Percentiles rank a stretch among this genome's conserved stretches.
phyloP scores from a whole-genome alignment of 306 rosid species.

The Castanea crenata region DNA sequence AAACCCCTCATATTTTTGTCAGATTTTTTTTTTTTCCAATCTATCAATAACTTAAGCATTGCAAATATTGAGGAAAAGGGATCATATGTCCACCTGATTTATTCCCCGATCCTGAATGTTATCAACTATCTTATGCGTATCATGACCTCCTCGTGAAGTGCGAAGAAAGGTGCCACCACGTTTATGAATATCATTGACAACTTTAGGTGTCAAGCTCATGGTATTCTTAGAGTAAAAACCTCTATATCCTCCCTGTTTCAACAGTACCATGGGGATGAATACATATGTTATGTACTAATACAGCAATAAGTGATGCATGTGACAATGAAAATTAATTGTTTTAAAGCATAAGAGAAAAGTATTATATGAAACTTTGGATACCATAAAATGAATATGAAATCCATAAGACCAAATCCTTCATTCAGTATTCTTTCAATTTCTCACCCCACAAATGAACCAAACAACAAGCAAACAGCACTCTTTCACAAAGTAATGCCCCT shows the following conservation, averaged over 20 bases:
- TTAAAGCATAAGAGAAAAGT: background rate
- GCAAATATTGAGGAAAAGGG: constrained; percentile 12
- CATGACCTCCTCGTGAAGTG: constrained; percentile 97
- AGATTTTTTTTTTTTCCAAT: background rate
- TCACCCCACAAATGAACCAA: background rate
- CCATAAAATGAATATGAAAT: background rate
- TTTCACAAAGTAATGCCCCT: background rate
- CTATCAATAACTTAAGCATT: background rate
- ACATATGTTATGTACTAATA: background rate
- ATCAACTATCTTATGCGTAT: constrained; percentile 92
- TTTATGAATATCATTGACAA: constrained; percentile 81
- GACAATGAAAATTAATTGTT: background rate
- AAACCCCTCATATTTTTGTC: background rate
- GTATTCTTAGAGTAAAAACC: constrained; percentile 94
- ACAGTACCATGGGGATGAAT: constrained; percentile 11
- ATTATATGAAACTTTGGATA: background rate
- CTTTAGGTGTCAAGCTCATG: constrained; percentile 66
- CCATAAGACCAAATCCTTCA: background rate
- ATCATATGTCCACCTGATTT: constrained; percentile 65
- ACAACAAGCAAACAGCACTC: background rate
- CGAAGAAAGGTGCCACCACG: constrained; percentile 89
- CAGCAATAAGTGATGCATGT: background rate
- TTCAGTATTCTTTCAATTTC: background rate
- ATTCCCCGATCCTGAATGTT: constrained; percentile 86
- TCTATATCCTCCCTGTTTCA: constrained; percentile 78